A percentile compares a stretch with the other conserved stretches of the same genome.
phyloP scores from a whole-genome alignment of 169 alveolate species.

The Babesia sp. region DNA sequence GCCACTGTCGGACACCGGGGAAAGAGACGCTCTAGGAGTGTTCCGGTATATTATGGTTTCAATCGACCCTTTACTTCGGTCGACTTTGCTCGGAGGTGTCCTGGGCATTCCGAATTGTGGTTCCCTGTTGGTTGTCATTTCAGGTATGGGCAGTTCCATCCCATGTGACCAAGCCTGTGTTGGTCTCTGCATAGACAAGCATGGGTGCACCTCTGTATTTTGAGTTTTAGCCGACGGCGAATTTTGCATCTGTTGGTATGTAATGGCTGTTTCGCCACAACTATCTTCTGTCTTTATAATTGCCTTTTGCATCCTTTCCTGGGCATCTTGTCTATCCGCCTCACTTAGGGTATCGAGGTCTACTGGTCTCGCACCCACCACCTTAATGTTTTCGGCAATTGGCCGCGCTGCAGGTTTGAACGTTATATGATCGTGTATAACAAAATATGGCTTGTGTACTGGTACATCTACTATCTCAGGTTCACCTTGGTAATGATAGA shows the following conservation, averaged over 20 bases:
- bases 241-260: too few species aligned
- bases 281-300: neutral
- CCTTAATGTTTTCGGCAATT: slow-evolving; percentile 25
- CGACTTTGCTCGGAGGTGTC: neutral
- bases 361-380: slow-evolving; percentile 41
- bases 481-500: slow-evolving; percentile 67
- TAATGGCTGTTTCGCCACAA: neutral
- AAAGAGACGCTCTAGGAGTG: neutral
- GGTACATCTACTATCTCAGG: slow-evolving; percentile 75
- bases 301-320: slow-evolving; percentile 34
- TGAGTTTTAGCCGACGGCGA: too few species aligned
- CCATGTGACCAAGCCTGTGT: neutral
- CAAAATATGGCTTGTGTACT: slow-evolving; percentile 75
- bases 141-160: slow-evolving; percentile 4
- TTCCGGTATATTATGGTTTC: slow-evolving; percentile 22
- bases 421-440: slow-evolving; percentile 73
- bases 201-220: too few species aligned
- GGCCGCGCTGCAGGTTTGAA: slow-evolving; percentile 43
- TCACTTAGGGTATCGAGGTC: slow-evolving; percentile 26
- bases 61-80: neutral
- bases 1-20: slow-evolving; percentile 24
- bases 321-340: slow-evolving; percentile 38
- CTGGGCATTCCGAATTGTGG: slow-evolving; percentile 1
- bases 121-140: neutral
- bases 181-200: too few species aligned